phyloP scores from a whole-genome alignment of 208 protist species.

The Trypanosoma congolense region DNA sequence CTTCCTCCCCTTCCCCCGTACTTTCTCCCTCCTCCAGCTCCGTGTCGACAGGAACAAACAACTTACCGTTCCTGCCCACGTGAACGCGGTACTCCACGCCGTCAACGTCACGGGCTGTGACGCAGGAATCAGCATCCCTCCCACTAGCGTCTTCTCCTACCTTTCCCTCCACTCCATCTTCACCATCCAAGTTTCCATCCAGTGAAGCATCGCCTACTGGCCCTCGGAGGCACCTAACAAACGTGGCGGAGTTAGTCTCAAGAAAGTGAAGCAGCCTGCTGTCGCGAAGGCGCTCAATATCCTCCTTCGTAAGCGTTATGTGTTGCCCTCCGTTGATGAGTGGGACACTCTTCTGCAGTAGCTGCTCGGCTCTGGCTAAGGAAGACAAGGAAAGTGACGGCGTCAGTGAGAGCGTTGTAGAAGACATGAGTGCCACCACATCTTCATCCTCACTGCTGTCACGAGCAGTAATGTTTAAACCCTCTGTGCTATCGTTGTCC shows the following conservation, averaged over 20 bases:
- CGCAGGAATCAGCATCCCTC: constrained; percentile 66
- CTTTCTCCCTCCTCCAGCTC: background rate
- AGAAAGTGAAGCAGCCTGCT: constrained; percentile 50
- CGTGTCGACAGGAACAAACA: constrained; percentile 42
- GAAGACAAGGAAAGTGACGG: constrained; percentile 32
- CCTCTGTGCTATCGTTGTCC: background rate
- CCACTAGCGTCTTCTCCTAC: constrained; percentile 40
- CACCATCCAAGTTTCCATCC: background rate
- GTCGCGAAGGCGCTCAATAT: constrained; percentile 55
- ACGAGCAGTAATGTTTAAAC: background rate
- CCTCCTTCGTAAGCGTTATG: constrained; percentile 45
- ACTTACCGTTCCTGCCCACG: constrained; percentile 32
- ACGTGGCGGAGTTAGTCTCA: constrained; percentile 33
- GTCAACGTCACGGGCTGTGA: constrained; percentile 80
- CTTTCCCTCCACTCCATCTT: constrained; percentile 21
- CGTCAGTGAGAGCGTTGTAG: constrained; percentile 6
- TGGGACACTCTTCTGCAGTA: constrained; percentile 38
- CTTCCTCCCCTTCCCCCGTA: background rate
- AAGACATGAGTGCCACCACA: constrained; percentile 12
- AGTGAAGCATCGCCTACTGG: background rate
- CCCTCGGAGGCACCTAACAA: constrained; percentile 28
- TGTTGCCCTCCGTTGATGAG: constrained; percentile 41
- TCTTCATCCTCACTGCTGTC: constrained; percentile 2
- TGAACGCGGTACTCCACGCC: constrained; percentile 66
- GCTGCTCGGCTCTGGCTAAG: constrained; percentile 45